These are phyloP conservation scores for Ambrosiella cleistominuta DNA, from an alignment of 2,329 filamentous ascomycete genomes.

Conservation along the genomic window DNA sequence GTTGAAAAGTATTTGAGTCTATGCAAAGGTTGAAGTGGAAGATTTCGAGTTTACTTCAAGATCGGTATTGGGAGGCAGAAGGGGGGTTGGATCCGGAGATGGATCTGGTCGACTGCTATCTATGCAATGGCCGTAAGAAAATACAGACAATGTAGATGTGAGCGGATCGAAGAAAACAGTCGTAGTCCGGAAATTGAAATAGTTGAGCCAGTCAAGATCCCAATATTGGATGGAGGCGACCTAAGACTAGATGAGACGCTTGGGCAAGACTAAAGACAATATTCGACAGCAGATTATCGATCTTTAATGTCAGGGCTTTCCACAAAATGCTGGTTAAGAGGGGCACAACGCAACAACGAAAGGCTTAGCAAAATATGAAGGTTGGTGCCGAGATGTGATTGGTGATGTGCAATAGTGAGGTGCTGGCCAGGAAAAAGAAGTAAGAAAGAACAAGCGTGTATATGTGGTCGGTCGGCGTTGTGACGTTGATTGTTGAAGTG, in stretches of 20 bases:
- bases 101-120: no score
- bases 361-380: not conserved
- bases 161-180: no score
- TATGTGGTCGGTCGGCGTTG: slow-evolving; percentile 5
- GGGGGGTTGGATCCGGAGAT: not conserved
- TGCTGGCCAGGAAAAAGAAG: not conserved
- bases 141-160: no score
- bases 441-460: slow-evolving; percentile 1
- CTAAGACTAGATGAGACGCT: no score
- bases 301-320: not conserved
- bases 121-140: no score
- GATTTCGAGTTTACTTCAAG: no score
- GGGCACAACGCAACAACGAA: not conserved
- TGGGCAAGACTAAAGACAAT: no score
- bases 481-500: not conserved
- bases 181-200: no score
- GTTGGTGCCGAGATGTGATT: not conserved
- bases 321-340: not conserved
- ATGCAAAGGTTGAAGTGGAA: not conserved
- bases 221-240: no score
- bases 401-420: not conserved
- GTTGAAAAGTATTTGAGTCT: slow-evolving; percentile 14
- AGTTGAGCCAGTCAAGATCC: no score
- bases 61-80: not conserved
- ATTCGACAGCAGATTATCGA: no score